Base-by-base conservation (phyloP, 2,329 filamentous ascomycete species). In the Colletotrichum nymphaeae region DNA sequence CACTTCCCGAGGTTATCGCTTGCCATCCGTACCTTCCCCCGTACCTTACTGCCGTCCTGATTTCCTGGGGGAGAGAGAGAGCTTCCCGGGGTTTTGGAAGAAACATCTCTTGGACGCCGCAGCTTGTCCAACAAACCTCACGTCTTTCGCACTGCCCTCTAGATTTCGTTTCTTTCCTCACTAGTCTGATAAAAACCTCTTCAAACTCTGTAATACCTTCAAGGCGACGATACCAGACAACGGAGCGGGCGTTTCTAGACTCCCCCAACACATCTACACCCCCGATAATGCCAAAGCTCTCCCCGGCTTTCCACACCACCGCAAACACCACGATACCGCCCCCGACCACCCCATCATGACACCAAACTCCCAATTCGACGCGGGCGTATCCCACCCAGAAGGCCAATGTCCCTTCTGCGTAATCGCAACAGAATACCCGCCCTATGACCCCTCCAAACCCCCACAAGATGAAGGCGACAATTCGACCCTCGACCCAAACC, bases 371-470 rank as follows among this genome's bases (percentile, higher is more conserved):
- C 26, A 49, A 32, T 76, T 76, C 22, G 74, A 76, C 56, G 49
- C 64, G 35, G 74, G 73, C 35, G 69, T 73, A 22, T 69, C 75
- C 56, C 74, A 82, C n/a, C 73, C 79, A 60, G 76, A 78, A 49
- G 79, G 80, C 28, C 77, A 80, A 52, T 93, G 91, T 76, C 89
- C 91, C 9, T 93, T 93, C 80, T 93, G 91, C 85, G 82, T 81
- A 74, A 93, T 93, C 77, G 84, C 87, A 28, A 74, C 80, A 32
- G 77, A 83, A 69, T 91, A 89, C 79, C 74, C 82, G 1, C 83
- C 89, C 2, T 88, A 85, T 81, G 78, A 85, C 67, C 86, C 87
- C 3, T 63, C 79, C 32, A 52, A 77, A 1, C 88, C 88, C 0
- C 88, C 88, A 0, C 63, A 81, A 1, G 58, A 84, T 16, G 77